phyloP scores from a whole-genome alignment of 2,329 filamentous ascomycete species.

The Plectosphaerella sp. region DNA sequence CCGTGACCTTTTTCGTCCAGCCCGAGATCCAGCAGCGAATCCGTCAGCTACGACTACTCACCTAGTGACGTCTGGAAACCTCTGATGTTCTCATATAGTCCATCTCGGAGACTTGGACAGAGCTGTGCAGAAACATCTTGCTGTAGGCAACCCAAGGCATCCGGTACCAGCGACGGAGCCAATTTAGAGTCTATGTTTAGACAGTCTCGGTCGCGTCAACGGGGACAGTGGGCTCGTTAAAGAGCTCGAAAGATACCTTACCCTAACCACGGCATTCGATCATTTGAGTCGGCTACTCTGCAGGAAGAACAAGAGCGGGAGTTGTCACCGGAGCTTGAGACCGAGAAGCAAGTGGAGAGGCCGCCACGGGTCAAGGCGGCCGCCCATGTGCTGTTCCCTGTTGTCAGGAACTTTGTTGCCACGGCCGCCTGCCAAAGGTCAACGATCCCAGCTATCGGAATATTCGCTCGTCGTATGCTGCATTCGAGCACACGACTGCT shows the following conservation, averaged over 20 bases:
- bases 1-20: constrained; percentile 55
- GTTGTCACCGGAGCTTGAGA: constrained; percentile 58
- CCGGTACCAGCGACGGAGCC: constrained; percentile 35
- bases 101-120: background rate
- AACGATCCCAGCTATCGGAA: constrained; percentile 16
- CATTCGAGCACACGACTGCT: constrained; percentile 35
- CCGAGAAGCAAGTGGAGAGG: constrained; percentile 50
- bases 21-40: constrained; percentile 56
- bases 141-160: constrained; percentile 59
- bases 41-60: background rate
- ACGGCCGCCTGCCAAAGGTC: constrained; percentile 22
- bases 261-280: constrained; percentile 27
- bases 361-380: constrained; percentile 34
- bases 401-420: constrained; percentile 34
- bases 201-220: constrained; percentile 11
- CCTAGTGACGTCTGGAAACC: background rate
- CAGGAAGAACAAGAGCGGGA: constrained; percentile 68
- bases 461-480: constrained; percentile 39
- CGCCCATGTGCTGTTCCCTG: constrained; percentile 34
- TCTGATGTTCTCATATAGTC: background rate
- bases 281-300: constrained; percentile 31
- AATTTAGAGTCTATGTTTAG: constrained; percentile 21
- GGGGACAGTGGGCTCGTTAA: constrained; percentile 4
- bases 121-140: constrained; percentile 26
- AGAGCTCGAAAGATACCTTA: constrained; percentile 36